Evolutionary conservation across 2,329 filamentous ascomycete genomes (phyloP).

Genomic region (Albophoma yamanashiensis): DNA sequence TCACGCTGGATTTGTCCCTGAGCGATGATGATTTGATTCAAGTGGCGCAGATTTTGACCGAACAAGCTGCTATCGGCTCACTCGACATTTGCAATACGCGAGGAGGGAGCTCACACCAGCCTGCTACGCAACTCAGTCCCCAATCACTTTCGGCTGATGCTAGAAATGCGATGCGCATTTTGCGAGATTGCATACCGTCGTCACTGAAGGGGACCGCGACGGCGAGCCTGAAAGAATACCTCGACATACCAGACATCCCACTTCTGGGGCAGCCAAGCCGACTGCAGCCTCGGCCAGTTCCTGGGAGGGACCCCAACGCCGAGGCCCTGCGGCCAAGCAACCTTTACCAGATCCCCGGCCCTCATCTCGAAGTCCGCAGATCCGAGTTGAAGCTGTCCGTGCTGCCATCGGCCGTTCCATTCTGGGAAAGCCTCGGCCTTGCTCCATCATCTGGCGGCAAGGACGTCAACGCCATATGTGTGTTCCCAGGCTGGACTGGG

Average conservation of each 20-base stretch:
- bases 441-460: slow-evolving; percentile 62
- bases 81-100: slow-evolving; percentile 22
- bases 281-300: slow-evolving; percentile 36
- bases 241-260: slow-evolving; percentile 48
- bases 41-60: slow-evolving; percentile 60
- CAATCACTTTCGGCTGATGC: slow-evolving; percentile 31
- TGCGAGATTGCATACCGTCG: slow-evolving; percentile 31
- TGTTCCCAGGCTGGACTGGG: slow-evolving; percentile 57
- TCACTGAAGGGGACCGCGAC: slow-evolving; percentile 29
- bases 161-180: slow-evolving; percentile 37
- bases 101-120: slow-evolving; percentile 7
- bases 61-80: slow-evolving; percentile 51
- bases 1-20: slow-evolving; percentile 30
- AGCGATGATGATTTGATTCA: slow-evolving; percentile 53
- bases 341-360: slow-evolving; percentile 53
- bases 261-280: slow-evolving; percentile 40
- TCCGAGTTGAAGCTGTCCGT: slow-evolving; percentile 61
- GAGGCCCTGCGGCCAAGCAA: slow-evolving; percentile 40
- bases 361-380: slow-evolving; percentile 62
- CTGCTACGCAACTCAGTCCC: slow-evolving; percentile 21
- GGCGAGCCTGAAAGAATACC: slow-evolving; percentile 32
- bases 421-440: slow-evolving; percentile 75
- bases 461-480: slow-evolving; percentile 57
- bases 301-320: slow-evolving; percentile 26
- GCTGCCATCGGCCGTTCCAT: slow-evolving; percentile 61